A percentile compares a stretch with the other conserved stretches of the same genome.
phyloP scores from a whole-genome alignment of 371 early-diverging fungal genomes.

The Mucor sp. region DNA sequence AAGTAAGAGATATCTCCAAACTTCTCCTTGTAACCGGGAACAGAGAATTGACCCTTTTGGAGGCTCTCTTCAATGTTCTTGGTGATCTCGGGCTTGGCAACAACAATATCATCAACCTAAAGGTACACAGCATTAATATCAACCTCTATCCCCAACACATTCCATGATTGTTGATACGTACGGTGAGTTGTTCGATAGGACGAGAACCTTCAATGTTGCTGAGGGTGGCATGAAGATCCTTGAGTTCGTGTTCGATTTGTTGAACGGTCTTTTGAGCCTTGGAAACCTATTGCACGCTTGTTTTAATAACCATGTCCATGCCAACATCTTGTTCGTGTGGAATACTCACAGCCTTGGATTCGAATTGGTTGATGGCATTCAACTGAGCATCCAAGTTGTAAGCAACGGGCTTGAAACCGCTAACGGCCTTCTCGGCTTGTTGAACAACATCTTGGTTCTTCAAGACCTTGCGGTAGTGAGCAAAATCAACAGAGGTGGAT shows the following conservation, averaged over 20 bases:
- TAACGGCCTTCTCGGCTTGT: slow-evolving; percentile 86
- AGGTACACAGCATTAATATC: background rate
- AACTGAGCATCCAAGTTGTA: slow-evolving; percentile 88
- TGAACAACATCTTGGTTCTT: slow-evolving; percentile 90
- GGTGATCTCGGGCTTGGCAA: slow-evolving; percentile 91
- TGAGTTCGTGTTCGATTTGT: slow-evolving; percentile 85
- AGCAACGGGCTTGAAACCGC: slow-evolving; percentile 79
- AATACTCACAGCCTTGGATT: slow-evolving; percentile 84
- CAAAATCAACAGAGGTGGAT: slow-evolving; percentile 84
- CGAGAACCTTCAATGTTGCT: slow-evolving; percentile 93
- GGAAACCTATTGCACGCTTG: slow-evolving; percentile 61
- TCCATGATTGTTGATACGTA: slow-evolving; percentile 38
- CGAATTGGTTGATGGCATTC: slow-evolving; percentile 85
- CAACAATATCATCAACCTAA: slow-evolving; percentile 92
- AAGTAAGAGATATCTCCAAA: slow-evolving; percentile 81
- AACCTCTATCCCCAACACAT: background rate
- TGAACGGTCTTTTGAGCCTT: slow-evolving; percentile 84
- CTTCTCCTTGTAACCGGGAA: slow-evolving; percentile 94
- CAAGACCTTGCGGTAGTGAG: slow-evolving; percentile 80
- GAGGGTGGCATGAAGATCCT: slow-evolving; percentile 87
- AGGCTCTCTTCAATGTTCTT: slow-evolving; percentile 87
- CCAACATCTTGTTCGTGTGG: background rate
- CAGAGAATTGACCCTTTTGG: slow-evolving; percentile 89
- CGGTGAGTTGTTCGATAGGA: slow-evolving; percentile 94
- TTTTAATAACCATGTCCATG: background rate